These are phyloP conservation scores for Echeveria elegans DNA, from an alignment of 164 flowering plant genomes.

Conservation along the genomic window DNA sequence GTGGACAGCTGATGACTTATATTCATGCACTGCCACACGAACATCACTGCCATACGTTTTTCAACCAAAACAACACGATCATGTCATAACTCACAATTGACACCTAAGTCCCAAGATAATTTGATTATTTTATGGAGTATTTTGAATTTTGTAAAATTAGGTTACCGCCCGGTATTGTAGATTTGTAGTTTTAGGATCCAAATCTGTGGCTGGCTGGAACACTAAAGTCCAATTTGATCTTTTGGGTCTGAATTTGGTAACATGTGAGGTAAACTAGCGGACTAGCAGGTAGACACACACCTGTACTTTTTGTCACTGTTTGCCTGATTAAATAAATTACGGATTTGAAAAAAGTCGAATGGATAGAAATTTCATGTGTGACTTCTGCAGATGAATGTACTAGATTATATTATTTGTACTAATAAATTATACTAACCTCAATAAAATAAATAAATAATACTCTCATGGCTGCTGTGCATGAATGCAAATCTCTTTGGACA, in stretches of 20 bases:
- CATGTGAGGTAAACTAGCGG: neutral
- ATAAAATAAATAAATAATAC: neutral
- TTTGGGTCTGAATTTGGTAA: constrained; percentile 3
- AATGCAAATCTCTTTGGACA: neutral
- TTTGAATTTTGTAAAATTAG: neutral
- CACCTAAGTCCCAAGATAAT: neutral
- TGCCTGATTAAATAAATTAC: neutral
- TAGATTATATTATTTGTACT: too few relatives aligned
- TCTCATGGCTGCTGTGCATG: constrained; percentile 1
- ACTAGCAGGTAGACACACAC: neutral
- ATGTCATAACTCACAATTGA: neutral
- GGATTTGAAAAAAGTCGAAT: too few relatives aligned
- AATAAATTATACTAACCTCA: neutral
- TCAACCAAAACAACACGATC: neutral
- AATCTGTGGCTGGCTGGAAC: neutral
- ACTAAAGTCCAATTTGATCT: constrained; percentile 1
- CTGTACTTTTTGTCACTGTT: too few relatives aligned
- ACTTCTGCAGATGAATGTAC: too few relatives aligned
- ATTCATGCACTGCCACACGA: neutral
- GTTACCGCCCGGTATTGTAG: neutral
- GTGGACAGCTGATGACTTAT: neutral
- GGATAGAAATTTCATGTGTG: too few relatives aligned
- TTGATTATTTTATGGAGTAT: neutral
- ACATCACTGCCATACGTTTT: neutral
- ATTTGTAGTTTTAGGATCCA: too few relatives aligned